Percentiles rank a stretch among this genome's conserved stretches.
These are phyloP conservation scores for Henckelia pumila DNA, from an alignment of 257 asterid genomes.

Conservation along the genomic window DNA sequence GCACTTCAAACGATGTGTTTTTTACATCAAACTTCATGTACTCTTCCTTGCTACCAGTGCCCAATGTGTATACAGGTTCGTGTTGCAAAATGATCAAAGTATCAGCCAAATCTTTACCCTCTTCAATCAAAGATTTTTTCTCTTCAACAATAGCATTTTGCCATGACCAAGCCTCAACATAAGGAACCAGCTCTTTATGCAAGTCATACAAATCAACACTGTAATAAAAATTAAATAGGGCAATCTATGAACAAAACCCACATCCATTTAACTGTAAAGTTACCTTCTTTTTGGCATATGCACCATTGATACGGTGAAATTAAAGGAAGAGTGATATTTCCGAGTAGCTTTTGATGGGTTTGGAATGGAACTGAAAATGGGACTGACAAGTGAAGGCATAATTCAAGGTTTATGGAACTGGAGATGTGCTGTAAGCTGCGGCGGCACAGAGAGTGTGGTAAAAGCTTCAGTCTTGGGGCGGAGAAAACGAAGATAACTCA, in stretches of 20 bases:
- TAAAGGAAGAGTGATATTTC: background rate
- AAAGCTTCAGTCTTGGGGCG: background rate
- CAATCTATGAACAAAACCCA: background rate
- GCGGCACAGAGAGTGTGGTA: background rate
- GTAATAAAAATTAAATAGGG: background rate
- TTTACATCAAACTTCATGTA: slow-evolving; percentile 60
- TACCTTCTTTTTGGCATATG: slow-evolving; percentile 41
- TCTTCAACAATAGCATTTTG: slow-evolving; percentile 65
- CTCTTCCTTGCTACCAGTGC: slow-evolving; percentile 69
- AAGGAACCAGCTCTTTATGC: slow-evolving; percentile 68
- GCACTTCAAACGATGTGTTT: slow-evolving; percentile 58
- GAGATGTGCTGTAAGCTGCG: background rate
- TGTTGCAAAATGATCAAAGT: slow-evolving; percentile 76
- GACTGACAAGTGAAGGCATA: slow-evolving; percentile 20
- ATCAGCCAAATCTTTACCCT: slow-evolving; percentile 56
- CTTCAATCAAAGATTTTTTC: slow-evolving; percentile 38
- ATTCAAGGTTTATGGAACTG: background rate
- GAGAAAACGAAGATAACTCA: background rate
- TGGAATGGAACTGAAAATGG: slow-evolving; percentile 13
- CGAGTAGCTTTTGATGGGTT: slow-evolving; percentile 20
- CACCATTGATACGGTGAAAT: slow-evolving; percentile 12
- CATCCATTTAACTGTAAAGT: background rate
- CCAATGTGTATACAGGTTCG: slow-evolving; percentile 85
- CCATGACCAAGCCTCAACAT: slow-evolving; percentile 84
- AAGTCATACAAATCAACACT: slow-evolving; percentile 63